Evolutionary conservation across 2,329 filamentous ascomycete species (phyloP), one percentile per base, ranked within the genome.

Genomic region (Whalleya microplaca): DNA sequence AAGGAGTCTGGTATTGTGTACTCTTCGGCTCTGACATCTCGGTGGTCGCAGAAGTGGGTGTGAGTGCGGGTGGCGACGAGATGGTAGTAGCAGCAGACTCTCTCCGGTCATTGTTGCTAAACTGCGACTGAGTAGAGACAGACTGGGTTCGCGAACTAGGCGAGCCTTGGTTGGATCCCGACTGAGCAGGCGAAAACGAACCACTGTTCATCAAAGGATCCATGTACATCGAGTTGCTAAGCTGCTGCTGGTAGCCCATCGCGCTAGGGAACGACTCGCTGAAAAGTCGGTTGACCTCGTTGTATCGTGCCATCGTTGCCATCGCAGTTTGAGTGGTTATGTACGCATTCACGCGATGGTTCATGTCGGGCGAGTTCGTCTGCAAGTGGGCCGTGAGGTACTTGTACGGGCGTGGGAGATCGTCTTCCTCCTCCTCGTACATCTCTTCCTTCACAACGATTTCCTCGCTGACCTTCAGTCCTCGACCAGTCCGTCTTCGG

Each of bases 381-480:
- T 85, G 81, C 56, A 90, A 75, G 64, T 87, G 82, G 2, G 84
- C 80, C 14, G 84, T 84, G 29, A 91, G 76, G 14, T 85, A 78
- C 55, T 85, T 81, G 68, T 87, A 90, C 51, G 86, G 84, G 58
- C 85, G 81, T 1, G 88, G 86, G 21, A 91, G 71, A 54, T 93
- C 90, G 64, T 96, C 91, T 51, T 96, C 92, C 69, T 96, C 91
- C 73, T 96, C 93, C 69, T 96, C 92, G 70, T 97, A 97, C 91
- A 96, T 96, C 72, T 96, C 92, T 72, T 96, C 93, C 61, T 91
- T 92, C 64, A 90, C 79, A 12, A 96, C 92, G 74, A 95, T 92
- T 68, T 95, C 84, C 72, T 93, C 89, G 21, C 89, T 92, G 55
- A 97, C 90, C 64, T 87, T 87, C 57, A 97, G 81, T 2, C 84